phyloP scores from a whole-genome alignment of 2,329 filamentous ascomycete genomes.

The Claviceps pazoutovae region DNA sequence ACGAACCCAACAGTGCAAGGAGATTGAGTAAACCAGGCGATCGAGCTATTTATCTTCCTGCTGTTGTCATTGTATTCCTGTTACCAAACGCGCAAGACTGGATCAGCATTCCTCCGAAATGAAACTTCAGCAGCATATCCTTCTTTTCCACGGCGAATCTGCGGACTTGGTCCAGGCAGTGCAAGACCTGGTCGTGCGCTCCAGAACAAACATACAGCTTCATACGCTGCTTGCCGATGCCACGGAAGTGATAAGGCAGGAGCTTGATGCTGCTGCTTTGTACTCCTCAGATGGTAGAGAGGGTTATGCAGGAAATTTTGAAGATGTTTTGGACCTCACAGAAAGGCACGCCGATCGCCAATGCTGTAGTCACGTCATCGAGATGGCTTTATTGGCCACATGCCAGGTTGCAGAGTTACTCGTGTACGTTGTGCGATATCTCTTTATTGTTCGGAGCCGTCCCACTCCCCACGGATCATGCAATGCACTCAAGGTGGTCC shows the following conservation, averaged over 20 bases:
- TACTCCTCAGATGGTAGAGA: background rate
- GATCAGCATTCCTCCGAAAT: background rate
- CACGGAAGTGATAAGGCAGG: background rate
- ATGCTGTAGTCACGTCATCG: background rate
- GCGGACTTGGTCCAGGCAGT: background rate
- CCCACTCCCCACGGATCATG: too few species aligned
- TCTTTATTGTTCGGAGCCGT: background rate
- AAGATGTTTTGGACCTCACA: background rate
- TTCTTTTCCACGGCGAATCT: background rate
- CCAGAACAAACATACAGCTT: background rate
- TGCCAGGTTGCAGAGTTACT: background rate
- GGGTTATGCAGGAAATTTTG: background rate
- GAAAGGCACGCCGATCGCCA: background rate
- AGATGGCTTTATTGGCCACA: background rate
- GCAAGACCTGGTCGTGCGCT: background rate
- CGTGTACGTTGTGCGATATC: background rate
- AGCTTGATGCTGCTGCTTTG: background rate
- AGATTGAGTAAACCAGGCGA: too few species aligned
- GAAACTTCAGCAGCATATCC: background rate
- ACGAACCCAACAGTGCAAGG: too few species aligned
- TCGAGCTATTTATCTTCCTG: background rate
- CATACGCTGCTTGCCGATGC: background rate
- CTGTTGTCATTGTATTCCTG: background rate
- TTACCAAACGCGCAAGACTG: background rate
- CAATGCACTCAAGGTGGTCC: too few species aligned